A percentile compares a stretch with the other conserved stretches of the same genome.
These are phyloP conservation scores for Teratosphaeria zuluensis DNA, from an alignment of 2,329 filamentous ascomycete species.

Conservation along the genomic window DNA sequence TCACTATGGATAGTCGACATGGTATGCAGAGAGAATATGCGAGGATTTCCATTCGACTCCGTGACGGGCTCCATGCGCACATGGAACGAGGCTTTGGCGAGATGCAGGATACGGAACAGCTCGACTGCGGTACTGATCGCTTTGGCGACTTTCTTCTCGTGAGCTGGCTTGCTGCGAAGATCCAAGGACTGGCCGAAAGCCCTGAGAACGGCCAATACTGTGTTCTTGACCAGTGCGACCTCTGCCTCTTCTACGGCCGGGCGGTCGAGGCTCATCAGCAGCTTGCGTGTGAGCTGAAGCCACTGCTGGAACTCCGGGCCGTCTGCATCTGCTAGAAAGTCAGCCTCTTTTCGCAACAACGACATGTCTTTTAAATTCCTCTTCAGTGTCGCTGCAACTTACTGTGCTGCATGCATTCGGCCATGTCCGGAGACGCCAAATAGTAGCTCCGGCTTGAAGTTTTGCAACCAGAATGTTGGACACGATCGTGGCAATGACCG, in stretches of 20 bases:
- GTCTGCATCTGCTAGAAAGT: not conserved
- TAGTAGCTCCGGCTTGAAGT: not conserved
- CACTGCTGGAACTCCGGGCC: not conserved
- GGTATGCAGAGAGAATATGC: not conserved
- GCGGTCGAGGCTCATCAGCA: not conserved
- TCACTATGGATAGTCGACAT: slow-evolving; percentile 1
- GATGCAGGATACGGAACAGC: slow-evolving; percentile 1
- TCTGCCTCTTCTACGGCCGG: not conserved
- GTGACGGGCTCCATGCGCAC: not conserved
- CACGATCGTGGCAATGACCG: not conserved
- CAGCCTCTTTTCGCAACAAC: not conserved
- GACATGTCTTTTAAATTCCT: not conserved
- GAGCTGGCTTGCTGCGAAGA: not conserved
- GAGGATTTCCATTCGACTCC: not conserved
- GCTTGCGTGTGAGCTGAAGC: slow-evolving; percentile 1
- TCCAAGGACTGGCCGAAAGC: not conserved
- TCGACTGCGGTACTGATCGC: not conserved
- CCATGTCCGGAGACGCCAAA: not conserved
- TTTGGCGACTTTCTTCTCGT: not conserved
- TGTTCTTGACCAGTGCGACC: not conserved
- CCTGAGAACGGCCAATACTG: not conserved
- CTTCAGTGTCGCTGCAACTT: not conserved
- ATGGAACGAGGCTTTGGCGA: not conserved
- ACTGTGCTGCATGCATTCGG: not conserved
- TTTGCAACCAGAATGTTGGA: not conserved